Evolutionary conservation across 2,329 filamentous ascomycete genomes (phyloP).

Genomic region (Sporothrix phasma): DNA sequence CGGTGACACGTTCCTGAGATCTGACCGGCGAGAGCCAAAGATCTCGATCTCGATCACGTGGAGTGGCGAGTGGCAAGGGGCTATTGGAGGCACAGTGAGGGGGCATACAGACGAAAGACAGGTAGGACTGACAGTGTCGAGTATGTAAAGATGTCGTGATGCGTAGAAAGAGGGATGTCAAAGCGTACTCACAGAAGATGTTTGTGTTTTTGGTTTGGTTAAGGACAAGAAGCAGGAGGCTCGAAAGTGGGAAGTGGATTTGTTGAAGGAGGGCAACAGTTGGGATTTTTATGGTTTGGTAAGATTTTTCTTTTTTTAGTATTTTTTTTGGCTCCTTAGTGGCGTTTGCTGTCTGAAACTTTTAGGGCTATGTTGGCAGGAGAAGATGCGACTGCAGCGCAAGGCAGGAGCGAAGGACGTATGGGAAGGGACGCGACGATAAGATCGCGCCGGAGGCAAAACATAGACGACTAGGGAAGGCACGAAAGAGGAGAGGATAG

Average conservation of each 20-base stretch:
- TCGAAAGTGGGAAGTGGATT: constrained; percentile 17
- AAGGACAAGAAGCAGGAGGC: constrained; percentile 2
- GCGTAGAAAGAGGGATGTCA: not conserved
- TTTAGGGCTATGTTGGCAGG: constrained; percentile 13
- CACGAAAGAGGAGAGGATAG: not conserved
- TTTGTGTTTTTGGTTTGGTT: constrained; percentile 12
- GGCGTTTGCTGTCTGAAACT: constrained; percentile 7
- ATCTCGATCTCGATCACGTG: not conserved
- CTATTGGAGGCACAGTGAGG: not conserved
- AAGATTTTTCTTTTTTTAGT: constrained; percentile 12
- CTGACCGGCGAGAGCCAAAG: not conserved
- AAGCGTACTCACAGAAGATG: constrained; percentile 7
- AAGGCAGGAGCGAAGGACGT: not conserved
- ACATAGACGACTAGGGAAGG: not conserved
- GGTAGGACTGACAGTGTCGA: not conserved
- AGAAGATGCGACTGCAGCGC: constrained; percentile 11
- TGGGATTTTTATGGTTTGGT: constrained; percentile 17
- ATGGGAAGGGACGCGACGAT: constrained; percentile 7
- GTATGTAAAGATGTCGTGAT: not conserved
- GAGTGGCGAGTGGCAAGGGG: not conserved
- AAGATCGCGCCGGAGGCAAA: not conserved
- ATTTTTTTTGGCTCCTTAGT: constrained; percentile 15
- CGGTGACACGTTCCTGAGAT: not conserved
- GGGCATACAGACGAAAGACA: not conserved
- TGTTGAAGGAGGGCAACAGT: constrained; percentile 16